phyloP scores from a whole-genome alignment of 495 filamentous ascomycete genomes.

The Hyphodiscus hymeniophilus region DNA sequence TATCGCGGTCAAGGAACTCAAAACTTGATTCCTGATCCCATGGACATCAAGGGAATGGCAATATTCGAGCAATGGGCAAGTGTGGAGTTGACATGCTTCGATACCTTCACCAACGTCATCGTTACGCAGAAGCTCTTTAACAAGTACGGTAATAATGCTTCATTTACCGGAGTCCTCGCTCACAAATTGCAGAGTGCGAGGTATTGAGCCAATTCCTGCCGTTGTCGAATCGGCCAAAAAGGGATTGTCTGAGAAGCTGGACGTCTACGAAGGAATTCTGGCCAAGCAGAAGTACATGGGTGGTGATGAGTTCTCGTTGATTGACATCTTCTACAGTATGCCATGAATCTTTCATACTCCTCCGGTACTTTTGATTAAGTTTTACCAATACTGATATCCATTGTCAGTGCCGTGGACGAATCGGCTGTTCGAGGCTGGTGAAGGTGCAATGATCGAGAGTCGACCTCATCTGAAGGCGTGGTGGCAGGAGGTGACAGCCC shows the following conservation, averaged over 20 bases:
- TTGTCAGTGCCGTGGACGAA: neutral
- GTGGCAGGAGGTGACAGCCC: neutral
- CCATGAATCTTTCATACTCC: too few relatives aligned
- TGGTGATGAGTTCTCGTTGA: neutral
- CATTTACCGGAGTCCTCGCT: neutral
- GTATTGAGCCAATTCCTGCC: neutral
- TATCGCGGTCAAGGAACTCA: neutral
- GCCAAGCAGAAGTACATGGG: constrained; percentile 1
- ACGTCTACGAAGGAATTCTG: neutral
- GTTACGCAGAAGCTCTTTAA: neutral
- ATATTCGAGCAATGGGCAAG: neutral
- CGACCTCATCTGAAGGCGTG: neutral
- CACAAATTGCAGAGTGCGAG: neutral
- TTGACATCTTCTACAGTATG: constrained; percentile 7
- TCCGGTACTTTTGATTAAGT: too few relatives aligned
- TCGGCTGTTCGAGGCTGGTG: neutral
- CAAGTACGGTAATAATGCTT: neutral
- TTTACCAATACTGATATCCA: too few relatives aligned
- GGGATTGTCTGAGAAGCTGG: neutral
- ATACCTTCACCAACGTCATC: neutral
- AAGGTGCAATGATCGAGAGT: neutral
- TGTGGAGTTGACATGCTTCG: neutral
- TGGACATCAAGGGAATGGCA: neutral
- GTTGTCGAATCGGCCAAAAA: neutral
- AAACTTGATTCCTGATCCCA: neutral